Evolutionary conservation across 371 early-diverging fungal genomes (phyloP).

Genomic region (Rhizopus sp.): DNA sequence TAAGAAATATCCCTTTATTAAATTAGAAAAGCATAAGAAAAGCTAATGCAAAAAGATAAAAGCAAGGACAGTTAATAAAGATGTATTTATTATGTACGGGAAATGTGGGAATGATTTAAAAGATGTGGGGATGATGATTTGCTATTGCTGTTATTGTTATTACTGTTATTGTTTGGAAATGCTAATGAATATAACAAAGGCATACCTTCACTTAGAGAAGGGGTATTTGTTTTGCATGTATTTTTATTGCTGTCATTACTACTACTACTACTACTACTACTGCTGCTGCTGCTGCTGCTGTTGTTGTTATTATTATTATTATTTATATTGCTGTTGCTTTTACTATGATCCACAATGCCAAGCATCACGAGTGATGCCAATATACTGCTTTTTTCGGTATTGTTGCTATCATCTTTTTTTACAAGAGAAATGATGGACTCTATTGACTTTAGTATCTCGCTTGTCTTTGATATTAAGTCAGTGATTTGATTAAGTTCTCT

Average conservation of each 20-base stretch:
- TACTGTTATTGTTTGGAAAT: too few species aligned
- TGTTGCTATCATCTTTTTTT: not conserved
- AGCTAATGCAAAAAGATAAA: too few species aligned
- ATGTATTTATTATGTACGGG: not conserved
- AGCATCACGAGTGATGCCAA: slow-evolving; percentile 21
- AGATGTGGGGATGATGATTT: not conserved
- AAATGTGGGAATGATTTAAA: not conserved
- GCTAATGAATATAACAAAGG: slow-evolving; percentile 14
- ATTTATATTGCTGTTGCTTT: too few species aligned
- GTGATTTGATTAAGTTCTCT: slow-evolving; percentile 39
- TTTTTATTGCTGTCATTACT: not conserved
- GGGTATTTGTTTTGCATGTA: slow-evolving; percentile 2
- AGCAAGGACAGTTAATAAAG: too few species aligned
- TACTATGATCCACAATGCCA: slow-evolving; percentile 4
- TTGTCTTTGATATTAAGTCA: slow-evolving; percentile 32
- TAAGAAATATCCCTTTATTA: too few species aligned
- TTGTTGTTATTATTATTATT: too few species aligned
- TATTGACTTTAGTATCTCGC: slow-evolving; percentile 33
- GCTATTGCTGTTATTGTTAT: too few species aligned
- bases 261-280: too few species aligned
- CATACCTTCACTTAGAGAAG: slow-evolving; percentile 20
- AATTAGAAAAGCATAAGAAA: too few species aligned
- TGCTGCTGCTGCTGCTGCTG: too few species aligned
- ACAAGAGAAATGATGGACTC: slow-evolving; percentile 27
- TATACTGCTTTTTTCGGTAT: slow-evolving; percentile 9